Conservation (phyloP, 73 alveolate species). For the Blepharisma japonicum region DNA sequence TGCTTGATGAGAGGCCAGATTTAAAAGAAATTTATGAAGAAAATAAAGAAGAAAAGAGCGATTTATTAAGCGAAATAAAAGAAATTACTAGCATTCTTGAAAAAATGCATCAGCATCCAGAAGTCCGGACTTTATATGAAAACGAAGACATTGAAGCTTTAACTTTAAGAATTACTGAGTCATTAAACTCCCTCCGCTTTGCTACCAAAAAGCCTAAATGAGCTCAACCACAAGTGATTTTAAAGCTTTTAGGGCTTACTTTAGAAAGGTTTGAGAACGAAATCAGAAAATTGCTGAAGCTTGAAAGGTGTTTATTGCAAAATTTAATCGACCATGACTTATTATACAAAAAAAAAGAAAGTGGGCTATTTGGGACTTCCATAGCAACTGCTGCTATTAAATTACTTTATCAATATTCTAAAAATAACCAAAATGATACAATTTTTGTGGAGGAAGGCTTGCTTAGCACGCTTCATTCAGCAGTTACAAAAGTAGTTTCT, state of each 20-base stretch:
- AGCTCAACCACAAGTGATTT: neutral
- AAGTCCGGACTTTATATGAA: conserved; percentile 1
- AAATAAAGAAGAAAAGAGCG: neutral
- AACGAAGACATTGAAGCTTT: neutral
- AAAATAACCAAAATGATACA: conserved; percentile 6
- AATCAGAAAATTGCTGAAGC: neutral
- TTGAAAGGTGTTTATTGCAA: conserved; percentile 16
- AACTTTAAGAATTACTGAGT: neutral
- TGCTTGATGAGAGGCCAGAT: too few species aligned
- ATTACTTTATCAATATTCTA: conserved; percentile 14
- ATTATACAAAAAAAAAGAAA: neutral
- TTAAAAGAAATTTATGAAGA: neutral
- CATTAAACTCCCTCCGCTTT: neutral
- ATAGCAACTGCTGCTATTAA: conserved; percentile 6
- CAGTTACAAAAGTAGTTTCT: neutral
- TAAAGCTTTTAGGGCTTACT: neutral
- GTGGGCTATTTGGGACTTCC: neutral
- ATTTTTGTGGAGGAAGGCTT: neutral
- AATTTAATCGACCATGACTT: neutral
- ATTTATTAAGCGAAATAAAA: neutral
- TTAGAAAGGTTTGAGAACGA: conserved; percentile 12
- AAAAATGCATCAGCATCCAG: neutral
- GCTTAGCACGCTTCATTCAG: neutral
- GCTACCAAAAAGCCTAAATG: conserved; percentile 1
- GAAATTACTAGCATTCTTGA: neutral